Conservation (phyloP, 805 yeast species). For the Teunomyces barrocoloradensis region DNA sequence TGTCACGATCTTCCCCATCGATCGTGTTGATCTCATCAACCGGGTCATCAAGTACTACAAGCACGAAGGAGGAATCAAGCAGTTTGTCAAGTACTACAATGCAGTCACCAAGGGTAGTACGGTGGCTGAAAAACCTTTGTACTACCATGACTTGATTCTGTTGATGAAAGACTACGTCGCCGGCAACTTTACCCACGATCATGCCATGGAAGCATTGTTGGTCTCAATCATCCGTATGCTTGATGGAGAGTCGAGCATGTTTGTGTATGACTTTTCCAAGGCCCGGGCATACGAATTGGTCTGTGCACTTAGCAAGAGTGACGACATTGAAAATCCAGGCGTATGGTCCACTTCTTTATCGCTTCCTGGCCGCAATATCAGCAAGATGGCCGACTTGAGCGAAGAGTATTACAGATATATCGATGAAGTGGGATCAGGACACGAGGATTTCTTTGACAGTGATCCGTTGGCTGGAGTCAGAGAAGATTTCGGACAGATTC, state of each 20-base stretch:
- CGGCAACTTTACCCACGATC: constrained; percentile 49
- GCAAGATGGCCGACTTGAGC: constrained; percentile 43
- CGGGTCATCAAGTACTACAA: constrained; percentile 20
- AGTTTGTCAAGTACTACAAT: constrained; percentile 19
- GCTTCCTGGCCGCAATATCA: constrained; percentile 43
- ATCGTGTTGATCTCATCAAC: constrained; percentile 11
- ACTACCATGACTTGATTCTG: constrained; percentile 37
- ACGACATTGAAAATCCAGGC: constrained; percentile 45
- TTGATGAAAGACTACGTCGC: constrained; percentile 55
- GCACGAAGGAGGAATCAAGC: constrained; percentile 14
- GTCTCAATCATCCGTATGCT: constrained; percentile 30
- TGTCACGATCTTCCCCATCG: constrained; percentile 32
- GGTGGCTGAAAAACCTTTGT: constrained; percentile 12
- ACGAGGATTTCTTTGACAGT: constrained; percentile 19
- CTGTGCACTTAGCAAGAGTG: constrained; percentile 25
- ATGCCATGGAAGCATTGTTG: constrained; percentile 44
- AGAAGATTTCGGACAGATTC: constrained; percentile 41
- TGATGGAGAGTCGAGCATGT: constrained; percentile 13
- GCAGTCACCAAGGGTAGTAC: background rate
- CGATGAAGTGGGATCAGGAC: constrained; percentile 13
- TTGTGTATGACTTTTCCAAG: constrained; percentile 46
- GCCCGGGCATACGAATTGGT: constrained; percentile 53
- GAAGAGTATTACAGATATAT: constrained; percentile 38
- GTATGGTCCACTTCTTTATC: constrained; percentile 47
- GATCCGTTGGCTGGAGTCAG: constrained; percentile 36